Percentiles rank a stretch among this genome's conserved stretches.
These are phyloP conservation scores for Penstemon newberryi DNA, from an alignment of 257 asterid species.

Conservation along the genomic window DNA sequence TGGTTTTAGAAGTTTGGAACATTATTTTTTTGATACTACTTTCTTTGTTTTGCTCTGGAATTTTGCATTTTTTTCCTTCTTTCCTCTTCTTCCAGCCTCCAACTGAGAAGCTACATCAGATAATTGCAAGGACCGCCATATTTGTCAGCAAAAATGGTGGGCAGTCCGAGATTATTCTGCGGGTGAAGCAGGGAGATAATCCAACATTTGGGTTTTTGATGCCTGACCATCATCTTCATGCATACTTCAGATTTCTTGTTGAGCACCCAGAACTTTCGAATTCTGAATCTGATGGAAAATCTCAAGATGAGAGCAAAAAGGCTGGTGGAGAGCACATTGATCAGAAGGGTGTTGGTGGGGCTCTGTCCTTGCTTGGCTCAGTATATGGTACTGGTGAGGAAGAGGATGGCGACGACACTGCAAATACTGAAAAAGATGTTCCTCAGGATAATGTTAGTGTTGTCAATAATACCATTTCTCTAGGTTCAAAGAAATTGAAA, in stretches of 20 bases:
- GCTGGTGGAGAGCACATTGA: conserved; percentile 33
- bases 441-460: conserved; percentile 28
- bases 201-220: conserved; percentile 92
- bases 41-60: conserved; percentile 23
- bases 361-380: conserved; percentile 90
- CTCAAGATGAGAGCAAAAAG: conserved; percentile 40
- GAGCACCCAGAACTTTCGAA: conserved; percentile 72
- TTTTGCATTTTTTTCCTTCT: conserved; percentile 13
- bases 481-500: conserved; percentile 37
- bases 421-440: conserved; percentile 29
- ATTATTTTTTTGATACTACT: conserved; percentile 29
- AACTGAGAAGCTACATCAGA: conserved; percentile 84
- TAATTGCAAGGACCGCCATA: conserved; percentile 85
- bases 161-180: conserved; percentile 85
- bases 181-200: conserved; percentile 95
- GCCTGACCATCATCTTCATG: conserved; percentile 86
- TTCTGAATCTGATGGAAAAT: conserved; percentile 44
- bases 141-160: conserved; percentile 93
- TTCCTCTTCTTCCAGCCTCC: conserved; percentile 65
- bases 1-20: conserved; percentile 21
- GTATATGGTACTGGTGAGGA: conserved; percentile 89
- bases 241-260: conserved; percentile 85
- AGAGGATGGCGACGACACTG: conserved; percentile 56
- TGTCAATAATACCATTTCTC: conserved; percentile 30
- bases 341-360: conserved; percentile 53